Base-by-base conservation (phyloP, 768 basidiomycete species). In the Leucocoprinus birnbaumii region DNA sequence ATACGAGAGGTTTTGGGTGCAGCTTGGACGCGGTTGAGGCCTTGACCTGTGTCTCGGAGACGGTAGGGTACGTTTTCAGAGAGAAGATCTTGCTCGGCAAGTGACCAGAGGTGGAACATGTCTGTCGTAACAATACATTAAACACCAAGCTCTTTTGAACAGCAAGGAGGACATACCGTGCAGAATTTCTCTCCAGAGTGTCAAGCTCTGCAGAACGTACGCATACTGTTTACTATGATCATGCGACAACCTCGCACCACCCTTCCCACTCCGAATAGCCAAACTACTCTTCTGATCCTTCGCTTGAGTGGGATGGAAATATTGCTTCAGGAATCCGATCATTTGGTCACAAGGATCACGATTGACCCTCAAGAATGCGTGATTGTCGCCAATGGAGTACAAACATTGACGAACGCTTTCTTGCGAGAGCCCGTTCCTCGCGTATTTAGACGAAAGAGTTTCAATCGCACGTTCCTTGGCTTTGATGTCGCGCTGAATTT, bases 321-420 rank as follows among this genome's bases (percentile, higher is more conserved):
- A 78, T 57, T 84, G 71, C 66, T 88, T 89, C 60, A 94, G 73
- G 63, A 85, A 88, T 3, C 62, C 65, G 50, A 94, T 93, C 88
- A 93, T 88, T 54, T 80, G 78, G 56, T 94, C 91, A 70, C 91
- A 94, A 46, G 91, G 91, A 65, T 94, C 91, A 37, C 91, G 88
- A 60, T 94, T 93, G 52, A 82, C 82, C 25, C 91, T 83, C 59
- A 93, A 71, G 77, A 94, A 94, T 10, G 91, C 89, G 64, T 93
- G 89, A 63, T 94, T 94, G 68, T 94, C 91, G 2, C 91, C 91
- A 48, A 94, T 92, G 62, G 87, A 89, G 66, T 93, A 94, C 48
- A 94, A 68, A 64, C 90, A 92, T 64, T 91, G 87, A 26, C 86
- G 79, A 9, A 91, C 72, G 45, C 77, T 70, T 63, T 93, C 91